Evolutionary conservation across 2,329 filamentous ascomycete genomes (phyloP), one percentile per base, ranked within the genome.

Genomic region (Colletotrichum sp.): DNA sequence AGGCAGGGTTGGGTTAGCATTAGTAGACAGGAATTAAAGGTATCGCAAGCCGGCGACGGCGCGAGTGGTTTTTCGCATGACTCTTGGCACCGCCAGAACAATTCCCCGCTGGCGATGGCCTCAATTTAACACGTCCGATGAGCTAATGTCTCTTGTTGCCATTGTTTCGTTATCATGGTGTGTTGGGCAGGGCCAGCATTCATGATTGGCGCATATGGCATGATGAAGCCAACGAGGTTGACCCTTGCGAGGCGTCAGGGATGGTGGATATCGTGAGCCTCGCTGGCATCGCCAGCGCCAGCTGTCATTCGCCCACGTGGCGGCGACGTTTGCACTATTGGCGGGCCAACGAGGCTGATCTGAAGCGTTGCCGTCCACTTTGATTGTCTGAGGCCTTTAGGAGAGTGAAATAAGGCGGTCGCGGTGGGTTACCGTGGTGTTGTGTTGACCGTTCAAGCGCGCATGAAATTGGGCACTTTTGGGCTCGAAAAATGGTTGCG

Each of bases 161-260:
- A 32, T 15, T 30, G 29, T 32, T 32, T n/a, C n/a, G 29, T 32
- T n/a, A 9, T 11, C 13, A 8, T 19, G 55, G 22, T 19, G 55
- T 44, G n/a, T 25, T 12, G 32, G 49, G 30, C 15, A 34, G 59
- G 68, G 61, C 49, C 15, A 34, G 16, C n/a, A 15, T 22, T 15
- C 15, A 30, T 19, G 72, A 52, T 22, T 39, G 34, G 49, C 8
- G 44, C 12, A 32, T 30, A 44, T 15, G 15, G 74, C 70, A 73
- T 73, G 49, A 55, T 4, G 27, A 49, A 19, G n/a, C n/a, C 72
- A 36, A 73, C 74, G 74, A 30, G 74, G 74, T 64, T 69, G 22
- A 73, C 27, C 73, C 72, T 49, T 55, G 74, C 1, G 30, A 25
- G 13, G 13, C 3, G 13, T 5, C 22, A 22, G 44, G 44, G 64